A percentile compares a stretch with the other conserved stretches of the same genome.
Evolutionary conservation across 257 asterid species (phyloP).

Genomic region (Cruciata laevipes): DNA sequence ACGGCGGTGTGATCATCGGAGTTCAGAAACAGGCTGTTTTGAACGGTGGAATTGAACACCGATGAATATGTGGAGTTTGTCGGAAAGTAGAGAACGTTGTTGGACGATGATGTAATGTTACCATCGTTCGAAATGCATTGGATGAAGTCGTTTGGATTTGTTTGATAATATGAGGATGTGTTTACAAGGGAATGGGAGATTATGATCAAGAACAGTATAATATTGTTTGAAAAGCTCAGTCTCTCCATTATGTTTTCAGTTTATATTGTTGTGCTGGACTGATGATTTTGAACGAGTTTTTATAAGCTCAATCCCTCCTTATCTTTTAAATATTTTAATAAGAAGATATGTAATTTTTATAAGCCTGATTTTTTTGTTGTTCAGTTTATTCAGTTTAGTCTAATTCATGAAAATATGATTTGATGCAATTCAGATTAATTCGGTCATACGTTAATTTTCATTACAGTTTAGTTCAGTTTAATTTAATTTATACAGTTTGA

Average conservation of each 20-base stretch:
- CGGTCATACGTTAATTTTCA: too few species aligned
- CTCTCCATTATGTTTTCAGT: neutral
- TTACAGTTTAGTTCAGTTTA: too few species aligned
- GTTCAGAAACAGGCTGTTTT: neutral
- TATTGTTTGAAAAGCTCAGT: neutral
- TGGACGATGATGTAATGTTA: neutral
- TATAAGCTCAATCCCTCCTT: neutral
- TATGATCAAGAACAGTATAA: neutral
- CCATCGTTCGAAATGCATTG: neutral
- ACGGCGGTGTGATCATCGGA: neutral
- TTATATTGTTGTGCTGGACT: neutral
- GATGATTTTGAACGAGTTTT: constrained; percentile 13
- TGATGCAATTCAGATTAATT: too few species aligned
- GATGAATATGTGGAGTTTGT: neutral
- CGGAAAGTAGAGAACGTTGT: neutral
- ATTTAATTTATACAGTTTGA: too few species aligned
- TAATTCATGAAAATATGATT: too few species aligned
- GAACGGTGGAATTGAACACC: neutral
- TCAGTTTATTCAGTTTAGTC: too few species aligned
- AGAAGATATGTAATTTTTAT: too few species aligned
- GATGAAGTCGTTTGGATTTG: neutral
- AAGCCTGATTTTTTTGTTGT: too few species aligned
- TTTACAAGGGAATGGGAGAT: neutral
- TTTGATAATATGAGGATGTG: neutral
- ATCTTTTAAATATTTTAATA: too few species aligned